Base-by-base conservation (phyloP, 768 basidiomycete genomes). In the Boletus reticulatus region DNA sequence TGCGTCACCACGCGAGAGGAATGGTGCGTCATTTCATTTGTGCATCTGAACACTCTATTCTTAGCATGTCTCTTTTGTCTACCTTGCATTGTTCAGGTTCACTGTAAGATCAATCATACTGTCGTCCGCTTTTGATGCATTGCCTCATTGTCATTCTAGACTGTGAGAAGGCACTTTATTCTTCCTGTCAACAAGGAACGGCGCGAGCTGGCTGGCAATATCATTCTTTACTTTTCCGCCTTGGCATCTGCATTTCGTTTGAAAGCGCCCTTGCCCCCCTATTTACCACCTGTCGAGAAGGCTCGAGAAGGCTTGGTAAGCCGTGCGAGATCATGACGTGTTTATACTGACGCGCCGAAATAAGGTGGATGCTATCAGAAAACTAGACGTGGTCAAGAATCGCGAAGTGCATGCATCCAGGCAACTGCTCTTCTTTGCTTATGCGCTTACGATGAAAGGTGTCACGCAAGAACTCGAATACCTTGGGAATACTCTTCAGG, bases 1-100 rank as follows among this genome's bases (percentile, higher is more conserved):
- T 95, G 93, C 68, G 95, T 98, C n/a, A 97, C 92, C 6, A 94
- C 93, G 0, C 81, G 92, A 39, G 92, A 96, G 70, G 94, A 96
- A 76, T 98, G 95, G 94, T 89, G 49, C 52, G 82, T 69, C 14
- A 36, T 44, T 41, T 45, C 29, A 34, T 56, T 41, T 31, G 42
- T 24, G n/a, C 38, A 13, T 41, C 34, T 24, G 4, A 20, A 4
- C 34, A 17, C 47, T 39, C 63, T 52, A 55, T 19, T 37, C 59
- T 61, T 49, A 60, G 50, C 47, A 2, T n/a, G 6, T 43, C 24
- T 34, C 14, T 29, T 53, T 39, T 31, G 27, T 27, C 27, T 29
- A 9, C 27, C 8, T 29, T 29, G 47, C 45, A 34, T 27, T 42
- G 6, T 44, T 29, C 63, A 89, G 88, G 89, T 87, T 87, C 68